Evolutionary conservation across 345 rosid genomes (phyloP), one percentile per base, ranked within the genome.

Genomic region (Lagerstroemia speciosa): DNA sequence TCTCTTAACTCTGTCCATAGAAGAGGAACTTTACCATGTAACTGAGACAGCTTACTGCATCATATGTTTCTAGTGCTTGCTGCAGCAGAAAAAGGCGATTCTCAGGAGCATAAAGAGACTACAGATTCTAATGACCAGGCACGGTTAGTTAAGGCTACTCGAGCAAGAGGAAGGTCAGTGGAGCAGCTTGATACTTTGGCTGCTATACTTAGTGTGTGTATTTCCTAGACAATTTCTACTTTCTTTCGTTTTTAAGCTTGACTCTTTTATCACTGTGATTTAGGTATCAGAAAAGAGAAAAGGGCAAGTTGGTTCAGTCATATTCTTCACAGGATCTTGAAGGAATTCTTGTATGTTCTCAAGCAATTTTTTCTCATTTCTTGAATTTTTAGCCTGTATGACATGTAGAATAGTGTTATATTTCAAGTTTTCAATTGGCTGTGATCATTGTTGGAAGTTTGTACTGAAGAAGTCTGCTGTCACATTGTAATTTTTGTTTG

Each of bases 111-210:
- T 67, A 71, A 69, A 16, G 81, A 79, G 72, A 33, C 55, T 32
- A 71, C 71, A 38, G 79, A 60, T 22, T 52, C 86, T 62, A 74
- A 73, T 66, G 85, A 78, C 32, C 67, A 68, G 76, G 75, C 76
- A 0, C 80, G 78, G 58, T 65, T 68, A n/a, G 87, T 75, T 46
- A 94, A 89, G 85, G 78, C 73, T 75, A 88, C 99, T 67, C 86
- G 99, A 64, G 89, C 96, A 29, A 92, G 82, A 71, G 98, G 99
- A 84, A 94, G 99, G 96, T 92, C 55, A 45, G 79, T 80, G 67
- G 66, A 38, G 29, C 69, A 24, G 24, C 43, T 32, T 14, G 69
- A 3, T 26, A 12, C 24, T 20, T 37, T 65, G 0, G 19, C 5
- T 3, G 29, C 15, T 36, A 9, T 38, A 36, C 32, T 6, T 1